Evolutionary conservation across 2,329 filamentous ascomycete genomes (phyloP), one percentile per base, ranked within the genome.

Genomic region (Fusarium drepaniforme): DNA sequence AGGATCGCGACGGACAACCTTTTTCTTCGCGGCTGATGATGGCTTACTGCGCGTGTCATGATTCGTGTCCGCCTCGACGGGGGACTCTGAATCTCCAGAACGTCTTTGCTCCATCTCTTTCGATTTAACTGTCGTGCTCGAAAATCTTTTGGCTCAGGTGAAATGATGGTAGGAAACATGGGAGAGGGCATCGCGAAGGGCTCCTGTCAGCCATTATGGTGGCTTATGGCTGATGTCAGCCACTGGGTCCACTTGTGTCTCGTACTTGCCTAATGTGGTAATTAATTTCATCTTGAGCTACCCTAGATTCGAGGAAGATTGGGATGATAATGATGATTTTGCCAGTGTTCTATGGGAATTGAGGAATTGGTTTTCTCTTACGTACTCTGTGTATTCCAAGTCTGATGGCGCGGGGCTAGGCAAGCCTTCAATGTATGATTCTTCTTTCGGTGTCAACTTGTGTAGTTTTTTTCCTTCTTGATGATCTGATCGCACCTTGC

Each of bases 151-250:
- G 18, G 30, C 40, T 51, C 60, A 56, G 53, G 8, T 30, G 28
- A 42, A 42, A 67, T 60, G 66, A n/a, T 38, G 59, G 15, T 35
- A 42, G 44, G 23, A 46, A 64, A 59, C 11, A 58, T 40, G 28
- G 38, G 28, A 40, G 67, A 53, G 40, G 37, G 21, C 21, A 33
- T 65, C 38, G 44, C 64, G 42, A 64, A 40, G 28, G 23, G 65
- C 61, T 76, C 63, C 60, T 67, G 65, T 74, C 59, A 77, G 76
- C 70, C 65, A 60, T 64, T 42, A 23, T 30, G 25, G 53, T 56
- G 56, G 58, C 56, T 67, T 61, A 65, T 79, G 75, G 75, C 77
- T 79, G 74, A 79, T 70, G 66, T 79, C 73, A 79, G 77, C 77
- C 77, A 79, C 64, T 25, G 12, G 40, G 23, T 33, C 73, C 71